Percentiles rank a stretch among this genome's conserved stretches.
phyloP scores from a whole-genome alignment of 2,329 filamentous ascomycete genomes.

The Decorospora gaudefroyi region DNA sequence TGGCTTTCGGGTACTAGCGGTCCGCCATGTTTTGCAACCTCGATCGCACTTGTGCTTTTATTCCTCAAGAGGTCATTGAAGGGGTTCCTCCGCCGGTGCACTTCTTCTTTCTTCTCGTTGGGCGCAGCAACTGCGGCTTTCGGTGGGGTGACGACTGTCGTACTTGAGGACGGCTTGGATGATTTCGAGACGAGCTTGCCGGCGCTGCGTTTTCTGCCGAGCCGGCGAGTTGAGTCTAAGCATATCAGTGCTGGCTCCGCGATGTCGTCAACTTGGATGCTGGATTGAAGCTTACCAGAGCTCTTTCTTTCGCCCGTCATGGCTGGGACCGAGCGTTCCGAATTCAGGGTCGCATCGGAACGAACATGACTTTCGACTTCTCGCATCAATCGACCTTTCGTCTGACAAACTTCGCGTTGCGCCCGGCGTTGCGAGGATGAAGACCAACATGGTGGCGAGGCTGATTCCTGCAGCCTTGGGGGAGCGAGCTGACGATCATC shows the following conservation, averaged over 20 bases:
- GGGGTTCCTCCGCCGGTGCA: conserved; percentile 35
- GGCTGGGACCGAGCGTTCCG: conserved; percentile 17
- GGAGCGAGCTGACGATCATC: conserved; percentile 23
- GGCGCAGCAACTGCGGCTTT: conserved; percentile 36
- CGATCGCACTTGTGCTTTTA: conserved; percentile 7
- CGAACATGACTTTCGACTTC: conserved; percentile 7
- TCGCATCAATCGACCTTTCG: neutral
- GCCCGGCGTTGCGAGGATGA: neutral
- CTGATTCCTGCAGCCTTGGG: conserved; percentile 17
- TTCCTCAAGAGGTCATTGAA: conserved; percentile 41
- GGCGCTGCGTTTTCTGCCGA: conserved; percentile 33
- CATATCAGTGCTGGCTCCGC: neutral
- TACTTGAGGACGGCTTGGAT: conserved; percentile 25
- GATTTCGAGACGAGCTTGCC: conserved; percentile 31
- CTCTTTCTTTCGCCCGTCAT: conserved; percentile 42
- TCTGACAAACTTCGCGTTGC: neutral
- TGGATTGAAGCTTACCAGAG: conserved; percentile 28
- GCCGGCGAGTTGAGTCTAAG: conserved; percentile 33
- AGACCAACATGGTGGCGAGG: conserved; percentile 7
- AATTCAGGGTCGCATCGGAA: conserved; percentile 22
- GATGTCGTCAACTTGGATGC: neutral
- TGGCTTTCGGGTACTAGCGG: neutral
- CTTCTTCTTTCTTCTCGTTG: conserved; percentile 40
- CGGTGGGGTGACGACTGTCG: conserved; percentile 38
- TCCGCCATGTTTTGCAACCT: conserved; percentile 1